Base-by-base conservation (phyloP, 306 rosid genomes). In the Prunus dulcis region DNA sequence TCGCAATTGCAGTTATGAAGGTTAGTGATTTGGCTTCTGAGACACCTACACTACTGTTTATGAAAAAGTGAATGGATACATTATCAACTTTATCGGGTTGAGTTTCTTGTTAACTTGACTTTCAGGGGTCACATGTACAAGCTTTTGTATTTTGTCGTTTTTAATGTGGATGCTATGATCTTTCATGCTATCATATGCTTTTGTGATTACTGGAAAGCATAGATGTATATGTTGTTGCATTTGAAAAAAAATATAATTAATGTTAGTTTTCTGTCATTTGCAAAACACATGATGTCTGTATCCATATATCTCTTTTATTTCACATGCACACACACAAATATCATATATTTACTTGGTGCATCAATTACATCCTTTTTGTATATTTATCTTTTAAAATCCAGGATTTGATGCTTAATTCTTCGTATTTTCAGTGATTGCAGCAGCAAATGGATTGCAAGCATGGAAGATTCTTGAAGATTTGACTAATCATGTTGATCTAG, bases 1-100 rank as follows among this genome's bases (percentile, higher is more conserved):
- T 73, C 93, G 97, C 71, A 93, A 91, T 83, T 93, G 98, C 85
- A 87, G 97, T 79, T 93, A 93, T 86, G 98, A 93, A 89, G 98
- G 98, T 82, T 67, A 61, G 88, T 68, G 8, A 76, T 51, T 64
- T 20, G 49, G 64, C 81, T 38, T 38, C 23, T 32, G 43, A 50
- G 63, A 52, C 14, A 4, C 53, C 47, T 64, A 58, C 52, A 70
- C 55, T 41, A 4, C 22, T 34, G 45, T 30, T 38, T 51, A 46
- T 13, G 12, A 6, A 50, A 50, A 15, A 51, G 34, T 32, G 22
- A 51, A 5, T 9, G 2, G 64, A 32, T 51, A 25, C 14, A 5
- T 34, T 70, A 46, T 46, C 38, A n/a, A 10, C 64, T 18, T 71
- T 28, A 19, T 34, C 50, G 53, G 32, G 14, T 52, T 38, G 27